phyloP scores from a whole-genome alignment of 2,329 filamentous ascomycete species.

The Pseudonectria foliicola region DNA sequence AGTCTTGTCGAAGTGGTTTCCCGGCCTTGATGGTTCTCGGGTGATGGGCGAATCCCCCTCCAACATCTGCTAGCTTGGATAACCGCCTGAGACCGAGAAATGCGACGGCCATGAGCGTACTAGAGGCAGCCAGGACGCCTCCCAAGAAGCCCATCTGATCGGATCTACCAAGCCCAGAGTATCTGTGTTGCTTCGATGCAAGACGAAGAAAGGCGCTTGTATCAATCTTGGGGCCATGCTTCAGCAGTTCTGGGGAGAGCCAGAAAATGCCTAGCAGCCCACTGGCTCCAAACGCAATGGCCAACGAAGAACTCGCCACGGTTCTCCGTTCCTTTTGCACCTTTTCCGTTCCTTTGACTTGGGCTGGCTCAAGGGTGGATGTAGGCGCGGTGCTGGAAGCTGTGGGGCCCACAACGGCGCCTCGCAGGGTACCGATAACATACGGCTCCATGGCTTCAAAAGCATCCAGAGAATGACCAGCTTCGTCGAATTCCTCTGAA shows the following conservation, averaged over 20 bases:
- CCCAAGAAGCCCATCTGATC: background rate
- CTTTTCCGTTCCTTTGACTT: too few species aligned
- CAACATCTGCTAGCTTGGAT: constrained; percentile 25
- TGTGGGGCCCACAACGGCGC: background rate
- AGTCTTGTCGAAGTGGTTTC: constrained; percentile 18
- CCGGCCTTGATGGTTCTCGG: constrained; percentile 28
- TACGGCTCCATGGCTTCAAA: constrained; percentile 34
- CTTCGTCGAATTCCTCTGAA: constrained; percentile 74
- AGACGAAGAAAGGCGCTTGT: too few species aligned
- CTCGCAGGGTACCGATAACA: constrained; percentile 29
- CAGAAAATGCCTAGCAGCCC: too few species aligned
- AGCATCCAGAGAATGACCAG: constrained; percentile 66
- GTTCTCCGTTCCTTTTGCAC: too few species aligned
- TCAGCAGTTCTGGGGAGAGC: too few species aligned
- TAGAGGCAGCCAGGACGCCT: background rate
- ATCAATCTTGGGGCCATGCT: too few species aligned
- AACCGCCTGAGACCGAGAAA: constrained; percentile 23
- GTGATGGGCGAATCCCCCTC: constrained; percentile 28
- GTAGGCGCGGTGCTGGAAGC: too few species aligned
- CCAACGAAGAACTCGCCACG: too few species aligned
- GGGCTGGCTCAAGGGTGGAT: too few species aligned
- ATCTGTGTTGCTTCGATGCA: too few species aligned
- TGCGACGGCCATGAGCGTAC: constrained; percentile 21
- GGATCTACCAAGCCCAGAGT: too few species aligned
- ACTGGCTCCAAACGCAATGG: too few species aligned